Base-by-base conservation (phyloP, 2,329 filamentous ascomycete genomes). In the Colletotrichum magnum region DNA sequence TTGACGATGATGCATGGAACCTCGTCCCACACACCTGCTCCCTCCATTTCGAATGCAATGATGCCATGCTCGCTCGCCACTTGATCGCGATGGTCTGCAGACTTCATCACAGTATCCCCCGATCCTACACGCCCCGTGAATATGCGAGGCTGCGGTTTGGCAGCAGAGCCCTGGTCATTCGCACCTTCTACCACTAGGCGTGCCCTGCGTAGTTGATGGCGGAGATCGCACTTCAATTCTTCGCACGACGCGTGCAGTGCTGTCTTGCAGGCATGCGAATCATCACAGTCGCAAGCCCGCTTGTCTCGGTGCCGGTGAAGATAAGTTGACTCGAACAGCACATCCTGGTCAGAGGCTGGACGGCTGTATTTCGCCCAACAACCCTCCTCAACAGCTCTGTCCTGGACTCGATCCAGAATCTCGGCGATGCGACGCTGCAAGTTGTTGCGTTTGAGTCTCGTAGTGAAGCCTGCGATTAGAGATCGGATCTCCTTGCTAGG, bases 101-200 rank as follows among this genome's bases (percentile, higher is more conserved):
- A 72, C 24, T 77, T 78, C 72, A 83, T 77, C 15, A 81, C 75
- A n/a, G 73, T 69, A 57, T 82, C 72, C 18, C 73, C 75, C 16
- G 75, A 75, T 16, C 71, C 77, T 26, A 58, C n/a, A 5, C 36
- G 21, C 0, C 65, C 65, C 1, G 59, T 4, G 0, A 65, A 56
- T 0, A 56, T 13, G 3, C 18, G 24, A n/a, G 28, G 6, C 2
- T n/a, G 16, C 39, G n/a, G 21, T 7, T 47, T 0, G 57, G 57
- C 4, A 12, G 24, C 18, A 58, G n/a, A 10, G 1, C n/a, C 26
- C 26, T 39, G 9, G 6, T 45, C 6, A n/a, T 26, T 6, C n/a
- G 16, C 5, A 15, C 3, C 18, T 21, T 47, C 32, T 15, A 9
- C 5, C 36, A n/a, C 71, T n/a, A 72, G 64, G 0, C 28, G 53